Base-by-base conservation (phyloP, 2,329 filamentous ascomycete genomes). In the Septoria petroselini region DNA sequence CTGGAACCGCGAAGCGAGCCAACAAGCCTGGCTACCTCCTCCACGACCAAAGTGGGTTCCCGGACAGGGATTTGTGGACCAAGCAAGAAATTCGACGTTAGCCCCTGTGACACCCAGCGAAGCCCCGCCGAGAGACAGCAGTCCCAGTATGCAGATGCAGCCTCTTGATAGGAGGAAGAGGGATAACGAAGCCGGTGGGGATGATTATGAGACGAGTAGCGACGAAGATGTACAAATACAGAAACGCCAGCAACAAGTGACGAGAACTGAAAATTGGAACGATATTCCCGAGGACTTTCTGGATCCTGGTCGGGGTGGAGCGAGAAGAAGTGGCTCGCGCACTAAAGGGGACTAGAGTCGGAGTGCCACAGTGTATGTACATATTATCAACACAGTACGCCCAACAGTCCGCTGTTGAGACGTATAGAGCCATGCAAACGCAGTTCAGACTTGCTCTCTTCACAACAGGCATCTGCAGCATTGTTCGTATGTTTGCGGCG, bases 211-310 rank as follows among this genome's bases (percentile, higher is more conserved):
- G 38, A 58, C 58, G 11, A 50, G 42, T 12, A 57, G 58, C 42
- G 58, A 61, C 39, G 63, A 17, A 63, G 62, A 56, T 63, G 21
- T 7, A 30, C 38, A 23, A 15, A 14, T 27, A 31, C 43, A 47
- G 17, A 45, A 17, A 45, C 41, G 38, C 35, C 34, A 48, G 35
- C 43, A 45, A 14, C 34, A 27, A 17, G 53, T 40, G 15, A 47
- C 34, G 9, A 49, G 40, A 39, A 72, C 67, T 7, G 63, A 62
- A 35, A 71, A 74, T 45, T 76, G 73, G 73, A 76, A 76, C 47
- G 74, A 76, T 50, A 63, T 76, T 3, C 74, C 74, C 11, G 73
- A 73, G 4, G 73, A 73, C 14, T 73, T 74, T 23, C 59, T 69
- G 41, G 61, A 27, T 27, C 23, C 23, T 27, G 23, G 23, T 5